Evolutionary conservation across 129 eudicot species (phyloP).

Genomic region (Helichrysum umbraculigerum): DNA sequence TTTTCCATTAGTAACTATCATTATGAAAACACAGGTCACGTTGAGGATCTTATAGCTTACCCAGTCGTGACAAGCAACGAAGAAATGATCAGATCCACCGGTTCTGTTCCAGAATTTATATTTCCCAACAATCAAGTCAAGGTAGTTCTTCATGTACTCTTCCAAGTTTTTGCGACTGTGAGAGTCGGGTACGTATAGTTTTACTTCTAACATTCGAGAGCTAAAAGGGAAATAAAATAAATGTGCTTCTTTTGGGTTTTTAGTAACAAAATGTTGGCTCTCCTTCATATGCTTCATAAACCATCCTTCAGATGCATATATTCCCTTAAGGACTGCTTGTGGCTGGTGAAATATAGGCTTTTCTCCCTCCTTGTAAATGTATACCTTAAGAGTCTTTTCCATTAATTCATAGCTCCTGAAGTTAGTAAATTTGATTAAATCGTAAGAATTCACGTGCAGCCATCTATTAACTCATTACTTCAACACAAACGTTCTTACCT

Average conservation of each 20-base stretch:
- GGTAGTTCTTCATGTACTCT: slow-evolving; percentile 49
- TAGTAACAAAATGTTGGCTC: slow-evolving; percentile 60
- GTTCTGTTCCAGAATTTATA: slow-evolving; percentile 92
- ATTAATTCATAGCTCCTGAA: slow-evolving; percentile 84
- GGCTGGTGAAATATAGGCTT: slow-evolving; percentile 81
- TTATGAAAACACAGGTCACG: not conserved
- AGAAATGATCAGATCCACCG: slow-evolving; percentile 88
- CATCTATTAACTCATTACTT: not conserved
- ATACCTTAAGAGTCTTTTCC: slow-evolving; percentile 84
- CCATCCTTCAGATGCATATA: slow-evolving; percentile 99
- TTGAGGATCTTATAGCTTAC: slow-evolving; percentile 41
- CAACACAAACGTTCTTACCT: slow-evolving; percentile 44
- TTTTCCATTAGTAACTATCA: not conserved
- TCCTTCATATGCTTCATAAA: slow-evolving; percentile 75
- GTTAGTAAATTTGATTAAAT: not conserved
- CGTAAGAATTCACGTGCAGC: not conserved
- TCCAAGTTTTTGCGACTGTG: slow-evolving; percentile 54
- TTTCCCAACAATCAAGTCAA: slow-evolving; percentile 46
- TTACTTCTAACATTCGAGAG: slow-evolving; percentile 60
- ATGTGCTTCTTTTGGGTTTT: slow-evolving; percentile 60
- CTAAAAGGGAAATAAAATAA: slow-evolving; percentile 87
- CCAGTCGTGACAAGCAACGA: slow-evolving; percentile 98
- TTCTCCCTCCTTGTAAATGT: slow-evolving; percentile 79
- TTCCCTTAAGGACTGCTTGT: slow-evolving; percentile 60
- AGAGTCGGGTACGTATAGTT: slow-evolving; percentile 56